Evolutionary conservation across 176 grass and related monocot species (phyloP).

Genomic region (Phragmites australis): DNA sequence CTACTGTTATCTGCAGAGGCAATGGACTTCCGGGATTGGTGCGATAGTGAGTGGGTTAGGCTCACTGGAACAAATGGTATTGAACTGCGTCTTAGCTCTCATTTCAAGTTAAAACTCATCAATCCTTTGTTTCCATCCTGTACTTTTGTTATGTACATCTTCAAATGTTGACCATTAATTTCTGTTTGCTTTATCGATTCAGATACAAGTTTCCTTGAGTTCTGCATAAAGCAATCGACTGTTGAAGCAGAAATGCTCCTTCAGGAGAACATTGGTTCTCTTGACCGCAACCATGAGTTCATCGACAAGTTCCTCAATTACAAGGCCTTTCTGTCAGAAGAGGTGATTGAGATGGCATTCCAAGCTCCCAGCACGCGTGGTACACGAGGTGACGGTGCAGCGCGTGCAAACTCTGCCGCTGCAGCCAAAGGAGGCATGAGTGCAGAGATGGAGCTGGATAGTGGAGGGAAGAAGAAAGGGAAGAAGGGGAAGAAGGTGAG

Average conservation of each 20-base stretch:
- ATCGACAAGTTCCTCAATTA: conserved; percentile 92
- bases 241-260: conserved; percentile 71
- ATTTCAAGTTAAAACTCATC: conserved; percentile 12
- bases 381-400: conserved; percentile 16
- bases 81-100: conserved; percentile 24
- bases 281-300: conserved; percentile 75
- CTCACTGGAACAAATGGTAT: conserved; percentile 91
- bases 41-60: conserved; percentile 71
- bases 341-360: conserved; percentile 85
- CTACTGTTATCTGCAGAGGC: conserved; percentile 62
- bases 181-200: conserved; percentile 14
- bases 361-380: conserved; percentile 32
- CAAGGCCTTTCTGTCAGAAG: conserved; percentile 81
- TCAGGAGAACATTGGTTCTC: conserved; percentile 74
- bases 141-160: background rate
- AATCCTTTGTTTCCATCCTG: background rate
- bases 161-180: background rate
- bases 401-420: conserved; percentile 15
- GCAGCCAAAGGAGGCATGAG: conserved; percentile 35
- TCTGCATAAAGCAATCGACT: conserved; percentile 82
- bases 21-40: conserved; percentile 91
- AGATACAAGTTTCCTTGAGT: conserved; percentile 96
- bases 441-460: conserved; percentile 53
- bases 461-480: conserved; percentile 71
- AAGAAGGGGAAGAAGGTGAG: conserved; percentile 99